Conservation (phyloP, 139 green algal genomes). For the Picochlorum sp. region DNA sequence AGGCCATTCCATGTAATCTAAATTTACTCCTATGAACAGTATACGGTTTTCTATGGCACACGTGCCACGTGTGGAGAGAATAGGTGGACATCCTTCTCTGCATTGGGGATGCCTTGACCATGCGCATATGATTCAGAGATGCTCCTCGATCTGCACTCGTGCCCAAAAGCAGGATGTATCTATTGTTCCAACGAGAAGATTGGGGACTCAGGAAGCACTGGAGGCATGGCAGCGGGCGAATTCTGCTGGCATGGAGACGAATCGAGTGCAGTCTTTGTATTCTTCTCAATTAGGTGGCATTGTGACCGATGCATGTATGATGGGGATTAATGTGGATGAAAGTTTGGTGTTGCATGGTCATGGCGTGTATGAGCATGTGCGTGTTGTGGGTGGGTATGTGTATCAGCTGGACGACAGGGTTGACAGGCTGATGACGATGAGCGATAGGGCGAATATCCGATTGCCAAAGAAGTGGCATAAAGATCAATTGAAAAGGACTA, state of each 20-base stretch:
- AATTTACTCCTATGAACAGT: no score
- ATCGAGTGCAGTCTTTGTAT: slow-evolving; percentile 55
- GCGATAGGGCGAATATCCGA: slow-evolving; percentile 41
- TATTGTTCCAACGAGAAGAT: slow-evolving; percentile 16
- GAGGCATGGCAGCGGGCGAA: slow-evolving; percentile 21
- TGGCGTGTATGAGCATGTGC: slow-evolving; percentile 68
- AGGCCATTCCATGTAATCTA: no score
- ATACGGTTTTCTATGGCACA: no score
- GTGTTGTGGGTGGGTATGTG: slow-evolving; percentile 57
- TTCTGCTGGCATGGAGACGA: slow-evolving; percentile 16
- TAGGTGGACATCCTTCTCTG: no score
- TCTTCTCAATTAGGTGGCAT: slow-evolving; percentile 72
- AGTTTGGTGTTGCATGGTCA: slow-evolving; percentile 82
- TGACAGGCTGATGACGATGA: slow-evolving; percentile 34
- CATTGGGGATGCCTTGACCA: no score
- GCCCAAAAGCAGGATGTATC: no score
- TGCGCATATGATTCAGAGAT: no score
- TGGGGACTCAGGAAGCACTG: slow-evolving; percentile 25
- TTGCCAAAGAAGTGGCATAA: slow-evolving; percentile 26
- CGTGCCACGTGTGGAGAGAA: no score
- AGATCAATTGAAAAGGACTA: slow-evolving; percentile 44
- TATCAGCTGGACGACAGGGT: slow-evolving; percentile 72
- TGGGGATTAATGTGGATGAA: slow-evolving; percentile 78
- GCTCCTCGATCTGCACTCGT: no score
- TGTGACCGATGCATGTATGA: slow-evolving; percentile 60